phyloP scores from a whole-genome alignment of 176 grass and related monocot species.

The Rhynchospora tenuis region DNA sequence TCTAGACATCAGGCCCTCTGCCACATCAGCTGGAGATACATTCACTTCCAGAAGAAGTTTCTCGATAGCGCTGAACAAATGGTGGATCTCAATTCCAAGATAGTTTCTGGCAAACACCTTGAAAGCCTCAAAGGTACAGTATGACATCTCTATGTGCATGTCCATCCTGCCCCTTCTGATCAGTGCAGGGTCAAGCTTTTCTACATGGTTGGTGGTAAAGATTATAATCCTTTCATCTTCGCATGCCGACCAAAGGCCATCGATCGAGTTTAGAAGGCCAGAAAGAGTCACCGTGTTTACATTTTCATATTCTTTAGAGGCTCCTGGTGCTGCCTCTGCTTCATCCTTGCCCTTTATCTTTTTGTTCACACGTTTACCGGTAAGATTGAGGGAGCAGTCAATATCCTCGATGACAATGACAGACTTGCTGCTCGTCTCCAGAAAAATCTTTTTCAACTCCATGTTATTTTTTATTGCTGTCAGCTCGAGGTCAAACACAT shows the following conservation, averaged over 20 bases:
- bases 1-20: constrained; percentile 30
- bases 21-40: constrained; percentile 35
- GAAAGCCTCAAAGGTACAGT: constrained; percentile 32
- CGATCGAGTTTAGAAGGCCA: constrained; percentile 33
- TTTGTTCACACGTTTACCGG: constrained; percentile 15
- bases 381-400: constrained; percentile 30
- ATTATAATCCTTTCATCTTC: constrained; percentile 26
- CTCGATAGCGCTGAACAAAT: background rate
- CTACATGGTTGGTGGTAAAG: constrained; percentile 33
- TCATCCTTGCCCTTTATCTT: background rate
- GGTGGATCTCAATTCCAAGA: background rate
- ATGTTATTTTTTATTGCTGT: constrained; percentile 25
- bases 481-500: constrained; percentile 25
- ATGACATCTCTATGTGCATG: constrained; percentile 44
- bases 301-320: background rate
- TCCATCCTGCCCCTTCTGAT: constrained; percentile 43
- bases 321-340: background rate
- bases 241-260: constrained; percentile 33
- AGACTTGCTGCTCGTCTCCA: constrained; percentile 14
- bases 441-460: constrained; percentile 26
- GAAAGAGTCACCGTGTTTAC: constrained; percentile 20
- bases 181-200: constrained; percentile 31
- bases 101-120: constrained; percentile 37
- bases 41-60: constrained; percentile 8
- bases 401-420: constrained; percentile 32